Evolutionary conservation across 371 early-diverging fungal species (phyloP), one percentile per base, ranked within the genome.

Genomic region (Mucor velutinosus): DNA sequence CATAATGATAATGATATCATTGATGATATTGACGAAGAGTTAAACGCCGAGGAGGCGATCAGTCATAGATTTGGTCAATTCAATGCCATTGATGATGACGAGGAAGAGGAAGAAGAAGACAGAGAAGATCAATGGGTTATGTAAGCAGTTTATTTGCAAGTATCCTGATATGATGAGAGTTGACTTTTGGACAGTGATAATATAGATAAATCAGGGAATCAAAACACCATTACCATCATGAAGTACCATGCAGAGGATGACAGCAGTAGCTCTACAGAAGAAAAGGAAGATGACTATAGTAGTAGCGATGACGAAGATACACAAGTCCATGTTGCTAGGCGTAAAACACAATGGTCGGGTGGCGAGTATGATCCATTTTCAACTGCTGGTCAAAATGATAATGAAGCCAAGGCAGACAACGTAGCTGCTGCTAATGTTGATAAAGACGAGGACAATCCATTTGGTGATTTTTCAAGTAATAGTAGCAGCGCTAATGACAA

Each of bases 381-480:
- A 60, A 23, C 60, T 27, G 14, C 39, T 39, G 37, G 37, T 37
- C 35, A 60, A 37, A 41, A 11, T 7, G 45, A 25, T 29, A 41
- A 43, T 27, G 27, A 41, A 49, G 51, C 11, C n/a, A 33, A 17
- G 47, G 51, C 25, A 23, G 51, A 60, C 19, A 23, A 32, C 12
- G 23, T 21, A 45, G 21, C 43, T 27, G 29, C 17, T 8, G 49
- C 33, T 33, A 6, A 58, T 23, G 56, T 60, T 7, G 56, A 73
- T 0, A 65, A 76, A 8, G 73, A 73, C 14, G 75, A 77, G 2
- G 76, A 80, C 14, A 76, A 81, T 70, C 73, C 75, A 15, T 81
- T 81, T 67, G 76, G 81, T 47, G 81, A 78, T n/a, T 75, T 77
- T 65, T 64, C 53, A 4, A 25, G 23, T 14, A 23, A 29, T 12